These are phyloP conservation scores for Neurospora sp. DNA, from an alignment of 495 filamentous ascomycete species.

Conservation along the genomic window DNA sequence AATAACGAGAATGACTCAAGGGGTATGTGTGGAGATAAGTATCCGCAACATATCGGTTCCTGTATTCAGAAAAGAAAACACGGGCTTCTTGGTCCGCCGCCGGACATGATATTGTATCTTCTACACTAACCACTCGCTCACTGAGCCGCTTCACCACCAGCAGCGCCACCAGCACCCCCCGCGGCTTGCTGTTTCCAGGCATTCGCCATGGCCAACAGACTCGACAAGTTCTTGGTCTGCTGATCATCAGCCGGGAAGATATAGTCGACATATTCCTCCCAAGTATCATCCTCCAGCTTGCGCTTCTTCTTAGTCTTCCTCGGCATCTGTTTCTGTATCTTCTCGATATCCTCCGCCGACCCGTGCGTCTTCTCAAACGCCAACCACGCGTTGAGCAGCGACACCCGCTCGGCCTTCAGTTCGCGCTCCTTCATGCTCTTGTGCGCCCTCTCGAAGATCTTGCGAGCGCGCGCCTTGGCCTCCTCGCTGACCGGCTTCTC, in stretches of 20 bases:
- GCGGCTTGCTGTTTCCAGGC: constrained; percentile 68
- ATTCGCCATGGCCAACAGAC: constrained; percentile 73
- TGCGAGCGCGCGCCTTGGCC: constrained; percentile 70
- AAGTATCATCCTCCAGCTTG: constrained; percentile 86
- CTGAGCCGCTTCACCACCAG: constrained; percentile 1
- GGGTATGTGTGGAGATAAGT: neutral
- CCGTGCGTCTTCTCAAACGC: constrained; percentile 83
- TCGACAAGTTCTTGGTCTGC: constrained; percentile 72
- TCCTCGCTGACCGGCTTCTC: constrained; percentile 67
- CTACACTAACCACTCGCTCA: neutral
- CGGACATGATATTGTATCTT: neutral
- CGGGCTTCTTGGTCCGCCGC: neutral
- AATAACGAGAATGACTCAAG: neutral
- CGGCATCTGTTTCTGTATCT: constrained; percentile 88
- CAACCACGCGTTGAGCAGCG: constrained; percentile 83
- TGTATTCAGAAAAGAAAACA: neutral
- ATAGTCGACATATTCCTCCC: constrained; percentile 97
- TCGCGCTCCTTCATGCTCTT: constrained; percentile 85
- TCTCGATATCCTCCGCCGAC: constrained; percentile 62
- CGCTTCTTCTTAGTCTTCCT: constrained; percentile 87
- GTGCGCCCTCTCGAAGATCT: constrained; percentile 77
- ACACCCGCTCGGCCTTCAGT: constrained; percentile 86
- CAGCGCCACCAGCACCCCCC: constrained; percentile 24
- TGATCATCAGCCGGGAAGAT: constrained; percentile 95
- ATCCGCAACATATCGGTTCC: neutral